phyloP scores from a whole-genome alignment of 2,329 filamentous ascomycete species.

The Colletotrichum navitas region DNA sequence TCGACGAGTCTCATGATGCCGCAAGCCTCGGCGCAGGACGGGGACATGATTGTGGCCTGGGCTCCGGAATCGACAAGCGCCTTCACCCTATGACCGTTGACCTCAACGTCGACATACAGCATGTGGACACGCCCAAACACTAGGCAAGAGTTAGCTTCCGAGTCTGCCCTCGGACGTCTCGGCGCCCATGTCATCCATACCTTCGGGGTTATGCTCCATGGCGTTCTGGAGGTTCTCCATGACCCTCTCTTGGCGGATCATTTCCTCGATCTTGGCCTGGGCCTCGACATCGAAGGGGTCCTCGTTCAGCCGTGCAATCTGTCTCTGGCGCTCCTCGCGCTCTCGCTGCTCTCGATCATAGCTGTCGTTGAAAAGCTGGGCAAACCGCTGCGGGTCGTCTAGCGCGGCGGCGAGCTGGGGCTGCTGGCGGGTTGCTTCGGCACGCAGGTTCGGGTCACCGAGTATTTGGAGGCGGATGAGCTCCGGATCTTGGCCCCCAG shows the following conservation, averaged over 20 bases:
- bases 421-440: conserved; percentile 77
- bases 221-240: conserved; percentile 97
- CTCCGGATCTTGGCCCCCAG: conserved; percentile 75
- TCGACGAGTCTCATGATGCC: conserved; percentile 98
- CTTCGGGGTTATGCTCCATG: conserved; percentile 97
- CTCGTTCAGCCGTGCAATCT: conserved; percentile 88
- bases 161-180: background rate
- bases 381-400: conserved; percentile 82
- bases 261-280: conserved; percentile 93
- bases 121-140: conserved; percentile 96
- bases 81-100: conserved; percentile 93
- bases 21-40: conserved; percentile 88
- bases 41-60: conserved; percentile 99
- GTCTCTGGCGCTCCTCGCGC: conserved; percentile 81
- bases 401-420: conserved; percentile 83
- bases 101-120: conserved; percentile 95
- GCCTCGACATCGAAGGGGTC: conserved; percentile 96
- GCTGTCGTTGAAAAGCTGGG: conserved; percentile 76
- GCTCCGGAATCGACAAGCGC: conserved; percentile 97
- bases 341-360: conserved; percentile 78
- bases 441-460: conserved; percentile 79
- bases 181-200: conserved; percentile 65
- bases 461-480: conserved; percentile 85
- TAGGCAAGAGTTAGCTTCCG: conserved; percentile 53
- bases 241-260: conserved; percentile 94